Evolutionary conservation across 441 rosid species (phyloP), one percentile per base, ranked within the genome.

Genomic region (Oxalis stricta): DNA sequence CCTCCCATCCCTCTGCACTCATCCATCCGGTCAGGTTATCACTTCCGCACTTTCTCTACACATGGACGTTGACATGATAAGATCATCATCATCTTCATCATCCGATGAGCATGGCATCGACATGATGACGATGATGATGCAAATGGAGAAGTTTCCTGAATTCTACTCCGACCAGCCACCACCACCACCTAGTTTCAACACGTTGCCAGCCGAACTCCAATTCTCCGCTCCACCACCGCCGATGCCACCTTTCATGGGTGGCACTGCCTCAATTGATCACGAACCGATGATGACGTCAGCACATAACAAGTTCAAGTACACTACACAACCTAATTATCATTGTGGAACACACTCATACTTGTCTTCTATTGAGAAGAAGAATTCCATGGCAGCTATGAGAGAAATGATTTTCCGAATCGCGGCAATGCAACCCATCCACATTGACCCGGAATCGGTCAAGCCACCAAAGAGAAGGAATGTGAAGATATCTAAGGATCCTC

Each of bases 401-500:
- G 95, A 88, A 63, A 84, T 88, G 84, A 84, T 84, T 11, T 88
- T 84, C 46, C 66, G 79, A 2, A 69, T 88, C 8, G 95, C 97
- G 10, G 87, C 81, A 18, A 88, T 88, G 97, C 97, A 84, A 33
- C 97, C 97, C 0, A 72, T 84, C 24, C 88, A 84, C 48, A 82
- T 88, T 13, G 97, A 84, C 68, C 97, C 88, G 0, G 91, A 84
- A 52, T 71, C 97, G 0, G 41, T 88, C 3, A 88, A 79, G 71
- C 91, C 85, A 7, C 95, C 91, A 0, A 84, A 77, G 48, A 71
- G 97, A 48, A 67, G 84, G 64, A 88, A 88, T 52, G 91, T 88
- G 17, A 77, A 70, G 72, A 88, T 84, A 58, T 88, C 95, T 0
- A 88, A 84, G 66, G 97, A 88, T 55, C 97, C 97, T 1, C 94